Evolutionary conservation across 768 basidiomycete genomes (phyloP), one percentile per base, ranked within the genome.

Genomic region (Rhodotorula paludigena): DNA sequence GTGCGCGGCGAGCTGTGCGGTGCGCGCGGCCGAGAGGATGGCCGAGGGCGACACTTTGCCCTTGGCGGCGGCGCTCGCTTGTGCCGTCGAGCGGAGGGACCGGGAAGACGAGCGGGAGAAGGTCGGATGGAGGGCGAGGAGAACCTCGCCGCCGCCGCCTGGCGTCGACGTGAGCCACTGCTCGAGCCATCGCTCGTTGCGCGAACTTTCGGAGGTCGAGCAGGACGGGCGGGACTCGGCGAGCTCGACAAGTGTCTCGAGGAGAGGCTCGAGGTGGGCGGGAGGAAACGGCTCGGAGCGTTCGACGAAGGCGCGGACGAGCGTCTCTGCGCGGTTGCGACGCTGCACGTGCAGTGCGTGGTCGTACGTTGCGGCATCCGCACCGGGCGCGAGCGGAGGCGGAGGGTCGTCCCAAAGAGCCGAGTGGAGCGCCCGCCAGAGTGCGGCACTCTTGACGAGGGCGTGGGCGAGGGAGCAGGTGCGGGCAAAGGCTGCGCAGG

Each of bases 181-280:
- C 8, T 35, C 36, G 61, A 68, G 66, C 36, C 57, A 41, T 14
- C n/a, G 4, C 32, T 68, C 35, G 44, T 63, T 68, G 44, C 32
- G 57, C 5, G 66, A 68, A 11, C 28, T 0, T n/a, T 30, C 49
- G 49, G 49, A 3, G 20, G 41, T 3, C 6, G n/a, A 3, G 3
- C 38, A 39, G 9, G 32, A 14, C 16, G 66, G 42, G 14, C 66
- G 66, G 10, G 60, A 21, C 9, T 3, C 4, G 3, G 66, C 66
- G n/a, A 59, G 21, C 32, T 63, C 44, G 33, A 68, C 60, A 51
- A 68, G 66, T 2, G 66, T 53, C 16, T 57, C 42, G 51, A 68
- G 60, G 49, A 58, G 3, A 3, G n/a, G 16, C 2, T 45, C 35
- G 35, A 52, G 56, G 0, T 52, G 33, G 20, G 7, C n/a, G 10